A percentile compares a stretch with the other conserved stretches of the same genome.
Conservation (phyloP, 2,329 filamentous ascomycete species). For the Didymella lethalis region DNA sequence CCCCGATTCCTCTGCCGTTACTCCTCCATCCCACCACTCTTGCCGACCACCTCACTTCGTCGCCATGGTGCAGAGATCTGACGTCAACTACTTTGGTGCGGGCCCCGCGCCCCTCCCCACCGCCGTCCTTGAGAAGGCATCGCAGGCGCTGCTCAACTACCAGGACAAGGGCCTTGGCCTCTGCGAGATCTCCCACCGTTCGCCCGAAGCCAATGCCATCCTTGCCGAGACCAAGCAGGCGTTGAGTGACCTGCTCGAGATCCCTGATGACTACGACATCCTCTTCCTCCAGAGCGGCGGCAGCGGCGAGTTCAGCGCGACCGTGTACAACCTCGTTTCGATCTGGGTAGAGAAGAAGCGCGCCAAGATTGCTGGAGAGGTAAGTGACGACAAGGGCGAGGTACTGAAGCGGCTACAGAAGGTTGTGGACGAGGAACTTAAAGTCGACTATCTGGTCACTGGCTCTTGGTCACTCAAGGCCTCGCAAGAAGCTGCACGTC, state of each 20-base stretch:
- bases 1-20: slow-evolving; percentile 10
- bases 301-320: slow-evolving; percentile 83
- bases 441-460: slow-evolving; percentile 88
- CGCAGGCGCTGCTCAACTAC: slow-evolving; percentile 81
- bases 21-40: slow-evolving; percentile 16
- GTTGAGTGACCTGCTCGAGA: slow-evolving; percentile 76
- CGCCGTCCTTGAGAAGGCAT: slow-evolving; percentile 77
- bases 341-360: slow-evolving; percentile 80
- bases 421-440: slow-evolving; percentile 73
- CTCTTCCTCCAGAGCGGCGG: slow-evolving; percentile 89
- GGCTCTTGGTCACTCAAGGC: slow-evolving; percentile 93
- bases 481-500: slow-evolving; percentile 78
- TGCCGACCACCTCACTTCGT: slow-evolving; percentile 9
- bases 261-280: slow-evolving; percentile 86
- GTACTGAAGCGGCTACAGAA: slow-evolving; percentile 68
- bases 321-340: slow-evolving; percentile 82
- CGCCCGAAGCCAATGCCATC: slow-evolving; percentile 77
- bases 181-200: slow-evolving; percentile 90
- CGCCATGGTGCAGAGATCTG: slow-evolving; percentile 73
- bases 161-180: slow-evolving; percentile 82
- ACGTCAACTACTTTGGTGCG: slow-evolving; percentile 87
- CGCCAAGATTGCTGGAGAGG: slow-evolving; percentile 64
- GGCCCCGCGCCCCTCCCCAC: slow-evolving; percentile 89
- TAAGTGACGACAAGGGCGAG: slow-evolving; percentile 63
- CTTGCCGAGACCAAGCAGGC: slow-evolving; percentile 80